Conservation (phyloP, 1,139 yeast species). For the Entelexis sorbosivorans region DNA sequence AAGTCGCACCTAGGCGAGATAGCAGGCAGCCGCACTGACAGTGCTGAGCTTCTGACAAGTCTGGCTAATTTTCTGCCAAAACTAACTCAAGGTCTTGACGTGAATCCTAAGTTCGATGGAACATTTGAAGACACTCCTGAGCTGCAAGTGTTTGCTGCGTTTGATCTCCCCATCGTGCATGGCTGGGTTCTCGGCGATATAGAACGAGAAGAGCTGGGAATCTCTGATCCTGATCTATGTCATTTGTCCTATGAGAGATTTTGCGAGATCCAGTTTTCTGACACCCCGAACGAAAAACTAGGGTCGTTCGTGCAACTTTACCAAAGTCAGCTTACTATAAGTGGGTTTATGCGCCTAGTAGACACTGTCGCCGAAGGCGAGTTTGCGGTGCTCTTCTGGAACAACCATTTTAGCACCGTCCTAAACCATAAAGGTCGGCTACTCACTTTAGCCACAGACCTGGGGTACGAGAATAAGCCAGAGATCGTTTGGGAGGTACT, state of each 20-base stretch:
- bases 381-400: slow-evolving; percentile 22
- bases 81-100: slow-evolving; percentile 60
- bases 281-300: slow-evolving; percentile 1
- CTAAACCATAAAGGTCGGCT: slow-evolving; percentile 11
- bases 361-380: slow-evolving; percentile 7
- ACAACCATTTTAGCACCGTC: slow-evolving; percentile 23
- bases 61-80: slow-evolving; percentile 48
- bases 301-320: slow-evolving; percentile 11
- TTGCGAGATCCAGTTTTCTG: slow-evolving; percentile 12
- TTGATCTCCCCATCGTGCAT: slow-evolving; percentile 19
- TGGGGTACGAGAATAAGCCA: slow-evolving; percentile 14
- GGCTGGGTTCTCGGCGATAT: slow-evolving; percentile 22
- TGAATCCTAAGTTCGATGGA: slow-evolving; percentile 64
- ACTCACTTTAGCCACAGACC: slow-evolving; percentile 19
- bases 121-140: slow-evolving; percentile 42
- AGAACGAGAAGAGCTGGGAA: slow-evolving; percentile 9
- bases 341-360: slow-evolving; percentile 13
- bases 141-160: slow-evolving; percentile 33
- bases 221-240: background rate
- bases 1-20: slow-evolving; percentile 31
- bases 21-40: slow-evolving; percentile 4
- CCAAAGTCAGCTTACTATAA: slow-evolving; percentile 19
- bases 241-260: slow-evolving; percentile 16
- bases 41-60: slow-evolving; percentile 29
- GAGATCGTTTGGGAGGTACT: slow-evolving; percentile 23